Evolutionary conservation across 176 grass and related monocot species (phyloP), one percentile per base, ranked within the genome.

Genomic region (Triticum monococcum): DNA sequence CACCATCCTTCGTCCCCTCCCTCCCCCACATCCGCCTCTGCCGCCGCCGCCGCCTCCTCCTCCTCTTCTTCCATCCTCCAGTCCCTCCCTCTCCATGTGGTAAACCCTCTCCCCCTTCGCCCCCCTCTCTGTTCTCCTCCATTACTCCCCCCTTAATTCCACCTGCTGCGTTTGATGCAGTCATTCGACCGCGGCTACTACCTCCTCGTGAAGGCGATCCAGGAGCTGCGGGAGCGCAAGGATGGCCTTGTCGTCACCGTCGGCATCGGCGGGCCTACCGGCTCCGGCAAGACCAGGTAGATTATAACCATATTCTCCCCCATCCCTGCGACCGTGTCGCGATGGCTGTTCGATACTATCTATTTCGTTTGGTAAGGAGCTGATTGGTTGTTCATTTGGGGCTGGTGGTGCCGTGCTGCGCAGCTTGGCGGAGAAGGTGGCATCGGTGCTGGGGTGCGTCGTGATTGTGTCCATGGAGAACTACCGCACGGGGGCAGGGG

Each of bases 381-480:
- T 84, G 38, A 64, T 23, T 76, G 59, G 71, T 32, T 8, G 38
- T 63, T 60, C 17, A 26, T 62, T 45, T 40, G 35, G 68, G 64
- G 77, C 62, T 71, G 83, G 26, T 78, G 79, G 9, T 68, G 54
- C 24, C 81, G 16, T 22, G 26, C 33, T 14, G 36, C 45, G 64
- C 59, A 98, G 96, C 87, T 91, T 98, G 79, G 93, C 93, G 31
- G 96, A 98, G 86, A 98, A 98, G 90, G 96, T 98, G 54, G 96
- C 94, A 5, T 98, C 93, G 9, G 93, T 98, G 25, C 90, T 96
- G 32, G 93, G 96, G 30, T 98, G 89, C 81, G 89, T 98, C 60
- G 91, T 94, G 71, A 94, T 98, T n/a, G 83, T 98, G 61, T 95
- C 96, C 41, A 98, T 96, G 96, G 96, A 98, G 91, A 87, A 98